A percentile compares a stretch with the other conserved stretches of the same genome.
Evolutionary conservation across 2,329 filamentous ascomycete genomes (phyloP).

Genomic region (Diaporthe sp.): DNA sequence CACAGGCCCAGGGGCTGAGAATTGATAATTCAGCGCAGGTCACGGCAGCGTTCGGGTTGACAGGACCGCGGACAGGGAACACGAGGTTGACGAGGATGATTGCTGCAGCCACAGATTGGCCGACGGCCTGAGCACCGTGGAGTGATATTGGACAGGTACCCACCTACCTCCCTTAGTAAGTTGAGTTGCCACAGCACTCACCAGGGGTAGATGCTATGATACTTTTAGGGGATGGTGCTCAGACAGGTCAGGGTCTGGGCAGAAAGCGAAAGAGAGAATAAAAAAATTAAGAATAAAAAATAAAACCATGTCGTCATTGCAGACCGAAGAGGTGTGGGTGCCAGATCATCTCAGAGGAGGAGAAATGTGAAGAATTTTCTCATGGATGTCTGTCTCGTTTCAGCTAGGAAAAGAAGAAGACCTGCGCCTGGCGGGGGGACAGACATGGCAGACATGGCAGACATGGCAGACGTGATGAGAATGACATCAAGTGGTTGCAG

Average conservation of each 20-base stretch:
- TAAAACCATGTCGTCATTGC: not conserved
- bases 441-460: too few relatives aligned
- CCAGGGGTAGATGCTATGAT: not conserved
- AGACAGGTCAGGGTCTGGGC: not conserved
- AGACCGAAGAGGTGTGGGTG: constrained; percentile 1
- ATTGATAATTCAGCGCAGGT: not conserved
- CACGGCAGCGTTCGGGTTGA: not conserved
- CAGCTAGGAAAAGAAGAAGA: constrained; percentile 20
- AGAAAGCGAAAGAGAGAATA: not conserved
- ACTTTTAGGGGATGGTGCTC: not conserved
- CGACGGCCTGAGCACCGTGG: constrained; percentile 5
- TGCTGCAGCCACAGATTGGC: constrained; percentile 19
- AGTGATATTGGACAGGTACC: not conserved
- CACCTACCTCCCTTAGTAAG: too few relatives aligned
- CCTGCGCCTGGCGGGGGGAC: not conserved
- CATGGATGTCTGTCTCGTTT: not conserved
- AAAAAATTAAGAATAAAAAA: not conserved
- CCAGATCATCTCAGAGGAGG: constrained; percentile 13
- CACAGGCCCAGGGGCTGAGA: not conserved
- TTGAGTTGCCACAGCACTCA: not conserved
- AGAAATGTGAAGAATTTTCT: constrained; percentile 24
- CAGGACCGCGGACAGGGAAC: not conserved
- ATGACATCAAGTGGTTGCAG: constrained; percentile 15
- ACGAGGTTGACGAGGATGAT: constrained; percentile 10
- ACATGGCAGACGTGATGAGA: not conserved